phyloP scores from a whole-genome alignment of 2,329 filamentous ascomycete genomes.

The Ophiosphaerella narmari region DNA sequence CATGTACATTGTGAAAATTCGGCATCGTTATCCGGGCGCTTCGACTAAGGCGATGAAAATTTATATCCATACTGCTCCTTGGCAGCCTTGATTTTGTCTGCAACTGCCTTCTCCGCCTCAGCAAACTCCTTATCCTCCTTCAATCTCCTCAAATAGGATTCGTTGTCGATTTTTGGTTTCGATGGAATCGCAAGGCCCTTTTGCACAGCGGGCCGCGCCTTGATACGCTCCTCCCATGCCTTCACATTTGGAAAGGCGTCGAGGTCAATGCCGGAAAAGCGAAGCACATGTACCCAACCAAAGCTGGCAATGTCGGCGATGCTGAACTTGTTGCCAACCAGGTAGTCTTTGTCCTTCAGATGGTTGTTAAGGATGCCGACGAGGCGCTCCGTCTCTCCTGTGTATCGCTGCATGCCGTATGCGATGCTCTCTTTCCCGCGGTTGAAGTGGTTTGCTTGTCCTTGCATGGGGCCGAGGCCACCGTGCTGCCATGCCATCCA shows the following conservation, averaged over 20 bases:
- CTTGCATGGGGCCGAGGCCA: conserved; percentile 51
- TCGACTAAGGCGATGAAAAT: conserved; percentile 44
- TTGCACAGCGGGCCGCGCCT: conserved; percentile 49
- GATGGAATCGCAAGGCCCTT: conserved; percentile 45
- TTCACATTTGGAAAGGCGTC: conserved; percentile 50
- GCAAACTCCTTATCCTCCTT: conserved; percentile 56
- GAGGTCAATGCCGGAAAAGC: conserved; percentile 49
- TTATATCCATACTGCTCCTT: conserved; percentile 55
- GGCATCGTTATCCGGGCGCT: neutral
- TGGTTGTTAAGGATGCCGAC: conserved; percentile 52
- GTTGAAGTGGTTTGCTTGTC: conserved; percentile 48
- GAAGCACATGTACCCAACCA: conserved; percentile 50
- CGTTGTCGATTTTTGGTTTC: conserved; percentile 50
- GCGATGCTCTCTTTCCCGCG: conserved; percentile 51
- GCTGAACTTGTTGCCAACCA: conserved; percentile 53
- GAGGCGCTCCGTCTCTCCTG: conserved; percentile 54
- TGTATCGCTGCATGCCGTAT: conserved; percentile 53
- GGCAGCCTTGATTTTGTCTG: conserved; percentile 45
- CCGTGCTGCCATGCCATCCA: conserved; percentile 66
- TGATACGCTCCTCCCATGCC: conserved; percentile 51
- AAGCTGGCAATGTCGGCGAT: conserved; percentile 55
- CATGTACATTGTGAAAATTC: too few relatives aligned
- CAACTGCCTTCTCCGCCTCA: conserved; percentile 50
- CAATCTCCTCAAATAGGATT: conserved; percentile 46
- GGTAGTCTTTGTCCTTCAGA: conserved; percentile 48